Evolutionary conservation across 352 stramenopile genomes (phyloP).

Genomic region (Pythium biforme): DNA sequence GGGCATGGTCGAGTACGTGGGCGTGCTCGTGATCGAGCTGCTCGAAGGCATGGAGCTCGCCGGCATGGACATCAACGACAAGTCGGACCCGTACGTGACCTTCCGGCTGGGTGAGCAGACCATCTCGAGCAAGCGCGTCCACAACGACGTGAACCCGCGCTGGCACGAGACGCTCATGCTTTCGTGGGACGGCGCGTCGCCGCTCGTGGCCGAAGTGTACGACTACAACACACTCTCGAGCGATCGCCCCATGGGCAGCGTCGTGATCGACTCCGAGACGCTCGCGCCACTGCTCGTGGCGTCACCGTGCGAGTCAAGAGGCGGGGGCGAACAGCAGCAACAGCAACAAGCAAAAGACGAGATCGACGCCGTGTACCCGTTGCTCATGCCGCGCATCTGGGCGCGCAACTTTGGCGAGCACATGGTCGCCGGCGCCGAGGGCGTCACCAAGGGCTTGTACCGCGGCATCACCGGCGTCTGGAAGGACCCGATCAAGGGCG

Average conservation of each 20-base stretch:
- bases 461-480: conserved; percentile 72
- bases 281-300: conserved; percentile 34
- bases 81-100: conserved; percentile 78
- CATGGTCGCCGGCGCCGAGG: conserved; percentile 74
- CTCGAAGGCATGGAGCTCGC: conserved; percentile 60
- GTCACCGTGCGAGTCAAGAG: background rate
- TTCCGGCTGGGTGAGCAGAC: conserved; percentile 72
- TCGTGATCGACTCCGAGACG: conserved; percentile 39
- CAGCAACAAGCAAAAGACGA: conserved; percentile 14
- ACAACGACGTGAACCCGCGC: conserved; percentile 66
- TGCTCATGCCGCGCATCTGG: conserved; percentile 69
- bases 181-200: conserved; percentile 72
- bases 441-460: conserved; percentile 65
- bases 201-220: conserved; percentile 64
- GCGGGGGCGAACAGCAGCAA: conserved; percentile 1
- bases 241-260: conserved; percentile 67
- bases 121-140: conserved; percentile 63
- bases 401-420: conserved; percentile 77
- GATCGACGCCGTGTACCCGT: conserved; percentile 54
- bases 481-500: conserved; percentile 77
- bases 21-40: conserved; percentile 73
- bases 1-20: conserved; percentile 83
- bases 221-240: conserved; percentile 70
- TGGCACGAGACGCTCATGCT: conserved; percentile 76
- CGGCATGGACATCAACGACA: conserved; percentile 74